Base-by-base conservation (phyloP, 2,329 filamentous ascomycete genomes). In the Talaromyces albobiverticillius region DNA sequence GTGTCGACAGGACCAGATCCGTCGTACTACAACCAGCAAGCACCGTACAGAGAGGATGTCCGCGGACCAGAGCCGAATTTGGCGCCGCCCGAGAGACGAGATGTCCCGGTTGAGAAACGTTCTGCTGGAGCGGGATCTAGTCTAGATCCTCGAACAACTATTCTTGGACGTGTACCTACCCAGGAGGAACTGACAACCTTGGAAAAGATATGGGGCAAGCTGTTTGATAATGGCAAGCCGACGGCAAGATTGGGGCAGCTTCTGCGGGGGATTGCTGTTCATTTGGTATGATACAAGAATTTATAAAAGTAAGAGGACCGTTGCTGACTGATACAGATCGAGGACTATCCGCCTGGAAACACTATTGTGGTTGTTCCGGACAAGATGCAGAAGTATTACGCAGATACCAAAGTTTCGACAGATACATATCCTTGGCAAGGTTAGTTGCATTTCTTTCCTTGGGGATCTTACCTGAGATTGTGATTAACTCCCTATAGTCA, bases 301-400 rank as follows among this genome's bases (percentile, higher is more conserved):
- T 10, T 2, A 23, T 11, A n/a, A 29, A 25, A 9, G 14, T 40
- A 29, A 26, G 10, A 3, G 9, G 38, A 7, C n/a, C 14, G 23
- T 26, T 31, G 3, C 22, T 26, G 38, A 32, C 16, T 22, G 22
- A 26, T 3, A n/a, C 53, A 87, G 84, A 85, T 89, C 60, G 82
- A 88, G 53, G 81, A 89, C 59, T 87, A 86, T 64, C 76, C 83
- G 45, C 87, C 88, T 1, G 82, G 80, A 58, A 80, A 81, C 47
- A 86, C 81, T 31, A 74, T 93, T 14, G 88, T 94, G 40, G 79
- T 95, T 32, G 83, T 87, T 0, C 90, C 90, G 0, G 74, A 82
- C 4, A 94, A 94, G 72, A 81, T 96, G 76, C 79, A 82, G 13
- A 78, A 80, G 46, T 89, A 92, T 61, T 95, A 95, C 65, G 77